A percentile compares a stretch with the other conserved stretches of the same genome.
These are phyloP conservation scores for Neurospora tetraspora DNA, from an alignment of 495 filamentous ascomycete genomes.

Conservation along the genomic window DNA sequence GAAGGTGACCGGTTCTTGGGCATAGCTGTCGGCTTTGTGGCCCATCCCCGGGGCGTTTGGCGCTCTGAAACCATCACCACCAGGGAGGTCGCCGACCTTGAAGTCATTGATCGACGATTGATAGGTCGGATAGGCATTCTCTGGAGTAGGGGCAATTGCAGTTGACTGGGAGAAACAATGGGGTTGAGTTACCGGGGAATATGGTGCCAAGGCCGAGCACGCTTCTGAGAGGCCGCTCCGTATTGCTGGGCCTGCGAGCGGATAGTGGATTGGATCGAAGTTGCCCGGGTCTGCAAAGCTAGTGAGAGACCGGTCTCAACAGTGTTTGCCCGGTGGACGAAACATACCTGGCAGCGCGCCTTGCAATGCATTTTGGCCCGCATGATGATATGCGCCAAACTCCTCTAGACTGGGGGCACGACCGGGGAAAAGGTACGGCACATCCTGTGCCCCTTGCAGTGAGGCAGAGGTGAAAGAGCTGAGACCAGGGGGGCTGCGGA, in stretches of 20 bases:
- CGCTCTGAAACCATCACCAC: background rate
- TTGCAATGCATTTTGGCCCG: background rate
- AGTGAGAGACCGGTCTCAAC: background rate
- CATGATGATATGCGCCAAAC: background rate
- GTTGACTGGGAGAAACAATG: background rate
- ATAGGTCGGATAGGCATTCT: background rate
- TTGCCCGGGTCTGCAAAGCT: background rate
- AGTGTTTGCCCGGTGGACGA: background rate
- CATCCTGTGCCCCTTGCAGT: background rate
- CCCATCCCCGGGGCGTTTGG: background rate
- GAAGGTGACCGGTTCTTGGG: background rate
- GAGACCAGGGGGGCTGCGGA: background rate
- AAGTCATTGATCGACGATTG: background rate
- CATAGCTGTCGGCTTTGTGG: background rate
- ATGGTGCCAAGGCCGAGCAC: background rate
- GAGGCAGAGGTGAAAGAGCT: background rate
- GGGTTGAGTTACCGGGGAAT: background rate
- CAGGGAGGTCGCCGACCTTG: background rate
- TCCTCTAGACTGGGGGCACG: background rate
- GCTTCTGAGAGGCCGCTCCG: background rate
- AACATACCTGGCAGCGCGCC: background rate
- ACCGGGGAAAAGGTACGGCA: background rate
- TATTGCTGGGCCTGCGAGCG: background rate
- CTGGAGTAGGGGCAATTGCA: background rate
- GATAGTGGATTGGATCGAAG: background rate